Base-by-base conservation (phyloP, 805 yeast species). In the Ogataea henricii region DNA sequence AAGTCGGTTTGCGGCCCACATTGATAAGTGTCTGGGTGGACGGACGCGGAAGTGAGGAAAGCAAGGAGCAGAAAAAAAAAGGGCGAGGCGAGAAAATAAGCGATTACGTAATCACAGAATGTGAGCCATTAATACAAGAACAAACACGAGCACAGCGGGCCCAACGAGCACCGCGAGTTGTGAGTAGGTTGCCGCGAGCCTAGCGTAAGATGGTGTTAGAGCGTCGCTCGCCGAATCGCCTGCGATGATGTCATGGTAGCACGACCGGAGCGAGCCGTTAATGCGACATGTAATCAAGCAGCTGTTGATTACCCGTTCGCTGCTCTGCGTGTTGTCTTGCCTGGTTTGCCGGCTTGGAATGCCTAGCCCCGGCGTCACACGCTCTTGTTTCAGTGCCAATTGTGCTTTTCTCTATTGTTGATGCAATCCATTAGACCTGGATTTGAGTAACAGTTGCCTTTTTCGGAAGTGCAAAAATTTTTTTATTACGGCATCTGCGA, bases 1-100 rank as follows among this genome's bases (percentile, higher is more conserved):
- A 1, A 85, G 88, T 32, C 72, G 99, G 49, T 91, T 89, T 73
- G 97, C 98, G 2, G 90, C 88, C 35, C 99, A 92, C 67, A 76
- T 92, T 25, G 95, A 90, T 63, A 82, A 96, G 58, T 92, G 99
- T 63, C 67, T 90, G 20, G 88, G 89, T 37, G 87, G 97, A 10
- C 77, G 87, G 48, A 72, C 73, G 21, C 69, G 83, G 54, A 71
- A 76, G 53, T 70, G 49, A 57, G 6, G 26, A 32, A 9, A 34
- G 23, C 22, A 34, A 17, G 23, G 35, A 16, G 20, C 4, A n/a
- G 21, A 32, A 4, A 4, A 32, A 23, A 7, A 23, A 7, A 23
- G 6, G 26, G 26, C 9, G 9, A 14, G 35, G 20, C 4, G 30
- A 8, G 30, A 27, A 13, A 13, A 27, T 4, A 13, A 27, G n/a